Conservation (phyloP, 1,284 basidiomycete species). For the Apiotrichum gracile region DNA sequence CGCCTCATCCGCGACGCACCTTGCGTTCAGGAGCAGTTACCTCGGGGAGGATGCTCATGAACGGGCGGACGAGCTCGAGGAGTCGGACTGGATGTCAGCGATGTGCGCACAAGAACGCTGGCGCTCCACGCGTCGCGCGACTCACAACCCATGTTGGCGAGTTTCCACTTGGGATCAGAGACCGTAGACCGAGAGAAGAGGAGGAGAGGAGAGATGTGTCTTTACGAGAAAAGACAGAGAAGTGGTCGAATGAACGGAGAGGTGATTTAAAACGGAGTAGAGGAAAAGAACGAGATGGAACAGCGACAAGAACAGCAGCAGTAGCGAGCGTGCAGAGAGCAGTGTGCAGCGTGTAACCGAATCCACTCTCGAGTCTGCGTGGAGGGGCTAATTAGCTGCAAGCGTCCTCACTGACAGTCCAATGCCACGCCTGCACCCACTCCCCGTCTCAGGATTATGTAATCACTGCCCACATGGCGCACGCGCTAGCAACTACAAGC, state of each 20-base stretch:
- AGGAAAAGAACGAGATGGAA: not conserved
- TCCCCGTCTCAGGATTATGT: too few relatives aligned
- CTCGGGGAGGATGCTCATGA: slow-evolving; percentile 88
- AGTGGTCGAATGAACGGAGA: not conserved
- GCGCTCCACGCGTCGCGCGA: not conserved
- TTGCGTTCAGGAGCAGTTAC: slow-evolving; percentile 94
- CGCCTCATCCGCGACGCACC: slow-evolving; percentile 49
- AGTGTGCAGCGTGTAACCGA: too few relatives aligned
- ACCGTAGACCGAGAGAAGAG: slow-evolving; percentile 12
- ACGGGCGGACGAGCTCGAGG: slow-evolving; percentile 90
- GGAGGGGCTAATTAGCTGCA: too few relatives aligned
- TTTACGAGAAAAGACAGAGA: too few relatives aligned
- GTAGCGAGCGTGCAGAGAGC: too few relatives aligned
- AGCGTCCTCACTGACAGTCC: too few relatives aligned
- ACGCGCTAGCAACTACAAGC: too few relatives aligned
- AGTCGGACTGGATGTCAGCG: slow-evolving; percentile 64
- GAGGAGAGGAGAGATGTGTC: not conserved
- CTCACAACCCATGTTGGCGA: slow-evolving; percentile 40
- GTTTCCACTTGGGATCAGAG: slow-evolving; percentile 14
- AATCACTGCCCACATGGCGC: too few relatives aligned
- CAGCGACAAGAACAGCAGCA: too few relatives aligned
- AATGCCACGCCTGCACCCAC: too few relatives aligned
- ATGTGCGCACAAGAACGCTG: not conserved
- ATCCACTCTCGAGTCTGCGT: too few relatives aligned
- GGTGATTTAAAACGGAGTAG: not conserved